Base-by-base conservation (phyloP, 441 rosid genomes). In the Eugenia klotzschiana region DNA sequence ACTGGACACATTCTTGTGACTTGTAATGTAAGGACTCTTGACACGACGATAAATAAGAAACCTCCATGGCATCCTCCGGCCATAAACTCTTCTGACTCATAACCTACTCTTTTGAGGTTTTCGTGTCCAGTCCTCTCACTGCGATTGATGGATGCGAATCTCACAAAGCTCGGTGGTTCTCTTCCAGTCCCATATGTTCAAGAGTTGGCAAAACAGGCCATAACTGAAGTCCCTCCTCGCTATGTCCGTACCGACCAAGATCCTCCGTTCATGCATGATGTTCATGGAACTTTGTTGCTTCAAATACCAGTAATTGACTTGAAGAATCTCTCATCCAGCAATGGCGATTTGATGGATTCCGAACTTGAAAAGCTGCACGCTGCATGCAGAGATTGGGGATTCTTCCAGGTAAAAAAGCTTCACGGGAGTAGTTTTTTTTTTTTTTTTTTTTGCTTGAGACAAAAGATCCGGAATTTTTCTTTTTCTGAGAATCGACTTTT, bases 361-460 rank as follows among this genome's bases (percentile, higher is more conserved):
- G 92, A 89, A 79, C 77, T 89, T 73, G 82, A 79, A 43, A 85
- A 49, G 27, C 69, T 90, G 57, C 85, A 89, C 82, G 33, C 79
- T 18, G 89, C 92, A 74, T 90, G 91, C 89, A 88, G 46, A 55
- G 86, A 88, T 7, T 89, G 91, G 91, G 90, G 91, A 9, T 89
- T 89, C 83, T 89, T 88, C 57, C 89, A 89, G 90, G 91, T 84
- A 58, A 58, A 27, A 58, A 1, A 15, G 2, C n/a, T 8, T 12
- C 8, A 15, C 1, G 4, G 27, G 2, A 58, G 22, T 8, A 27
- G 40, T 9, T 27, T 58, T 27, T 27, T 15, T 58, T 27, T 27
- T 58, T 27, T 40, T 54, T 33, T 14, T 9, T n/a, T 22, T n/a
- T 37, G 16, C 7, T 58, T 58, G 5, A 15, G 37, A 26, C 69